These are phyloP conservation scores for Aspergillus neotritici DNA, from an alignment of 2,329 filamentous ascomycete genomes.

Conservation along the genomic window DNA sequence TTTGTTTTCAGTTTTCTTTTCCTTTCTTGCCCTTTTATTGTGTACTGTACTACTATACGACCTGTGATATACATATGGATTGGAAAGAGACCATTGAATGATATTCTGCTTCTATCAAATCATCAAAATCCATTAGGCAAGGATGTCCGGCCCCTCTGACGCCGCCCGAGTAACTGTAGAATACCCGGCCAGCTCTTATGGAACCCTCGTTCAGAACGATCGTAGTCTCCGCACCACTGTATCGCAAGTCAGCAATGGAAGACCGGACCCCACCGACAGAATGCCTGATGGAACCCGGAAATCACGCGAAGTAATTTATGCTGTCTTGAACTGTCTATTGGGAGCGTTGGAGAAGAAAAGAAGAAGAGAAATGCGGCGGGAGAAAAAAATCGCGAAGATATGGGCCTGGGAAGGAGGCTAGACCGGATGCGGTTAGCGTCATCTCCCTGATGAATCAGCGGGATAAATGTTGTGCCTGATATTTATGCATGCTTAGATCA, in stretches of 20 bases:
- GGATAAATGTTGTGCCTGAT: too few relatives aligned
- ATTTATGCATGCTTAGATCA: too few relatives aligned
- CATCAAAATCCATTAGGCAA: slow-evolving; percentile 11
- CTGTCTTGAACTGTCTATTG: slow-evolving; percentile 81
- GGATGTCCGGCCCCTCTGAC: slow-evolving; percentile 76
- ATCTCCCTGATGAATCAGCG: neutral
- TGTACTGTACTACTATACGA: slow-evolving; percentile 29
- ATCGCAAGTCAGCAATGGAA: slow-evolving; percentile 63
- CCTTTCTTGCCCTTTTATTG: too few relatives aligned
- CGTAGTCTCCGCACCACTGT: slow-evolving; percentile 54
- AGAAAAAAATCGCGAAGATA: slow-evolving; percentile 14
- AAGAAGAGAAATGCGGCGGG: slow-evolving; percentile 12
- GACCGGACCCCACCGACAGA: slow-evolving; percentile 58
- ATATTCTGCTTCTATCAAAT: slow-evolving; percentile 12
- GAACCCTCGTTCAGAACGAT: slow-evolving; percentile 44
- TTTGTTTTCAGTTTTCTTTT: too few relatives aligned
- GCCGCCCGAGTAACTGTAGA: slow-evolving; percentile 67
- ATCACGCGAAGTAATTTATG: slow-evolving; percentile 43
- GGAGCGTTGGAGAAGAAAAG: slow-evolving; percentile 54
- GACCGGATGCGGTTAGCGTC: slow-evolving; percentile 15
- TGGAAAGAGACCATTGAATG: slow-evolving; percentile 19
- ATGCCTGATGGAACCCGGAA: slow-evolving; percentile 55
- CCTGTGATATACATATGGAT: slow-evolving; percentile 19
- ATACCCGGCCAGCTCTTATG: slow-evolving; percentile 70
- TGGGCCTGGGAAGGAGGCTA: slow-evolving; percentile 18